These are phyloP conservation scores for Carallia brachiata DNA, from an alignment of 345 rosid species.

Conservation along the genomic window DNA sequence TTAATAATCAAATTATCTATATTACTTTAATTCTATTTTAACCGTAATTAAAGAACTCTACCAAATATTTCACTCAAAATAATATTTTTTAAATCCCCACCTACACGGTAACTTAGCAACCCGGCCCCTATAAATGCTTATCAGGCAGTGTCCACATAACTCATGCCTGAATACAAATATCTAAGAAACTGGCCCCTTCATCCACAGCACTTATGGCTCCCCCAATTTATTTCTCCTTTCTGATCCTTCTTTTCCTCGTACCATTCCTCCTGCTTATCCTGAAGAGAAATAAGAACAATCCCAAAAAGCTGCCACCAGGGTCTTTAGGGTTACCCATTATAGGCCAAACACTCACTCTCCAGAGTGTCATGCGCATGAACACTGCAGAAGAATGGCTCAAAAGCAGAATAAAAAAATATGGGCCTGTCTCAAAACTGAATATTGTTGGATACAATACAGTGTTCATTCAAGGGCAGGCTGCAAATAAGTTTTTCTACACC, in stretches of 20 bases:
- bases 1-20: too few relatives aligned
- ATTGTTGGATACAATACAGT: conserved; percentile 26
- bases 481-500: conserved; percentile 33
- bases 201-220: not conserved
- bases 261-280: conserved; percentile 18
- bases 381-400: conserved; percentile 34
- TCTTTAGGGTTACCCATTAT: conserved; percentile 37
- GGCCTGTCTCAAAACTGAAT: conserved; percentile 37
- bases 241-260: conserved; percentile 13
- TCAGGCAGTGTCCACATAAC: too few relatives aligned
- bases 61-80: too few relatives aligned
- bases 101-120: too few relatives aligned
- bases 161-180: too few relatives aligned
- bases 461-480: conserved; percentile 37
- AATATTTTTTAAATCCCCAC: too few relatives aligned
- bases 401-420: conserved; percentile 29
- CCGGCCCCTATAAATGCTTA: too few relatives aligned
- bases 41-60: too few relatives aligned
- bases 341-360: conserved; percentile 38
- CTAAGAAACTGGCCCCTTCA: too few relatives aligned
- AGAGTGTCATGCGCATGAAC: conserved; percentile 23
- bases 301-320: conserved; percentile 44
- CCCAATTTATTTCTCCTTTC: not conserved
- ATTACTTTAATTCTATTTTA: too few relatives aligned
- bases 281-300: not conserved